Conservation (phyloP, 2,329 filamentous ascomycete genomes). For the Alternaria incomplexa region DNA sequence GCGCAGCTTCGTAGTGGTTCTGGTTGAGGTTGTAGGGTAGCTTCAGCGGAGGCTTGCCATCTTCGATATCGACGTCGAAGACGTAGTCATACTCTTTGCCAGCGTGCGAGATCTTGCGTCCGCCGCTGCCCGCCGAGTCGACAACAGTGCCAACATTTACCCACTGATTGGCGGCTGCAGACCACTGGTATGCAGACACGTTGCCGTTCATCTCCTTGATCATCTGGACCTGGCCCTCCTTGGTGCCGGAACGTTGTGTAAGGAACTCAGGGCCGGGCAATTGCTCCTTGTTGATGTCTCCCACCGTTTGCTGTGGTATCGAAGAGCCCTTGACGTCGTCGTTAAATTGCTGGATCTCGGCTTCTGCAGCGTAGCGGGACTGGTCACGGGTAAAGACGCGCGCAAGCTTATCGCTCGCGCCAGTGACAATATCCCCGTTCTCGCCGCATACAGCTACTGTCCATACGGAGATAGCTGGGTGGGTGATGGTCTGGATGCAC, state of each 20-base stretch:
- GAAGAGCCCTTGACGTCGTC: constrained; percentile 81
- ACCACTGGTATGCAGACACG: constrained; percentile 90
- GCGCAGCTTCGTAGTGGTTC: constrained; percentile 90
- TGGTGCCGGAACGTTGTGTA: constrained; percentile 81
- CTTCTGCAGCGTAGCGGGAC: constrained; percentile 72
- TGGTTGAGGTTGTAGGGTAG: constrained; percentile 92
- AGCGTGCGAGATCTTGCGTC: constrained; percentile 66
- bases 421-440: constrained; percentile 91
- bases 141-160: constrained; percentile 93
- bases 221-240: constrained; percentile 95
- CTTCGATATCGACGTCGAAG: constrained; percentile 95
- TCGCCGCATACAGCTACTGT: constrained; percentile 80
- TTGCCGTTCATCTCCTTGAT: constrained; percentile 82
- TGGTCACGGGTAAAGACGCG: constrained; percentile 80
- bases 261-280: constrained; percentile 89
- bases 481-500: constrained; percentile 94
- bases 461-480: constrained; percentile 97
- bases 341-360: constrained; percentile 76
- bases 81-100: constrained; percentile 95
- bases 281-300: constrained; percentile 84
- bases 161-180: constrained; percentile 70
- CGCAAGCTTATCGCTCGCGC: constrained; percentile 85
- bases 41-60: constrained; percentile 89
- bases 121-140: constrained; percentile 82
- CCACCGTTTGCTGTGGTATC: constrained; percentile 85